Evolutionary conservation across 306 rosid genomes (phyloP), one percentile per base, ranked within the genome.

Genomic region (Macrotyloma uniflorum): DNA sequence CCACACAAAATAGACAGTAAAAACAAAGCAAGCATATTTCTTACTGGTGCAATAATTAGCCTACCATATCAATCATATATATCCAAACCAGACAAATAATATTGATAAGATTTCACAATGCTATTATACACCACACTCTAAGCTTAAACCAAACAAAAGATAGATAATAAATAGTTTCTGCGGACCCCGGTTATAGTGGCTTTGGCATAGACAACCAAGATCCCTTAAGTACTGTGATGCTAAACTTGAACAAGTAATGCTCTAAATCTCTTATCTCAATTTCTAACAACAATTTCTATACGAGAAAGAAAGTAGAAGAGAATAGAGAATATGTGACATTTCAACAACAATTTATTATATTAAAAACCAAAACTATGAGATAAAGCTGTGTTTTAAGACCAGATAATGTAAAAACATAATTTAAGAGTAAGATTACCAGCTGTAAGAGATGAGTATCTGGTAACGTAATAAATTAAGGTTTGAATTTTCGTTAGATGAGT

Each of bases 1-100:
- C 91, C 93, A 85, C 91, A 89, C 46, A 80, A 74, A 84, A 16
- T 28, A 57, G 49, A 47, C 72, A 55, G 70, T 79, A 67, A 53
- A 2, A 69, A 55, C 53, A 82, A 71, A 78, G 32, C 71, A 65
- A 53, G 22, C 23, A 67, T 19, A 58, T 78, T 46, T 32, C 8
- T 78, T 68, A 70, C 18, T 14, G 19, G 38, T 33, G 6, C 70
- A 79, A 63, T 59, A 65, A 59, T 43, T 58, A 49, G 77, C 14
- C 42, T 22, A 45, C 74, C 71, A 78, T 81, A 62, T 85, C 63
- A 67, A 43, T 50, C 78, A 32, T 42, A 54, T 70, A 70, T 62
- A 22, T 71, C 79, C 84, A 70, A 66, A 67, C 24, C 62, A 65
- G 75, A 69, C 80, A 69, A 57, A 43, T 65, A 78, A 55, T 67